Evolutionary conservation across 1,139 yeast genomes (phyloP), one percentile per base, ranked within the genome.

Genomic region (Pichia sp.): DNA sequence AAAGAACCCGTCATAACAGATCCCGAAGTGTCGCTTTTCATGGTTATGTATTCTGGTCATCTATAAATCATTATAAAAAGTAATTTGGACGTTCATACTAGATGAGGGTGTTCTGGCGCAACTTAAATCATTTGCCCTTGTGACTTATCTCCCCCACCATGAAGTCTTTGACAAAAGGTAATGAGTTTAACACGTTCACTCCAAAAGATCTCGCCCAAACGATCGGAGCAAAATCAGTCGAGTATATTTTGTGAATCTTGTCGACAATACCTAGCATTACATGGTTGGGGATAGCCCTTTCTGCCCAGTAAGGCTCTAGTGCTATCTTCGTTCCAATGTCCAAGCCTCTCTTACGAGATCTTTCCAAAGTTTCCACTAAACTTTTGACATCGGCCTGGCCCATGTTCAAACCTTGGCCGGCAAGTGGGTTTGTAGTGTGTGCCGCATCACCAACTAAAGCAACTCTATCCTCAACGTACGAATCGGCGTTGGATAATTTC

Each of bases 381-480:
- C 85, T 75, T 55, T 84, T 84, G 2, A 89, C 97, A 67, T 93
- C 99, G 40, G 87, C 84, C 69, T 92, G 97, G n/a, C 99, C 99
- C 96, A 93, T 91, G 69, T 93, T 93, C 58, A 93, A 79, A 16
- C 99, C 99, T 71, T 95, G 99, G 4, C 99, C 99, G 2, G 98
- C 98, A 57, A 93, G 76, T 2, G 99, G 99, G 69, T 93, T 99
- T 1, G 96, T 89, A 0, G 98, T 87, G 64, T 93, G 99, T 0
- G 98, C 99, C 1, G 99, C 99, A 71, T 93, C 99, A 24, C 99
- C 99, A 9, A 93, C 87, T 24, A 93, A 75, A 0, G 98, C 99
- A 38, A 92, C 80, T 61, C 99, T 77, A 5, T 88, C 92, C 1
- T 83, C 81, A 16, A 89, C 82, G 67, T 95, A 93, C 1, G 88